Base-by-base conservation (phyloP, 306 rosid genomes). In the Sindora glabra region DNA sequence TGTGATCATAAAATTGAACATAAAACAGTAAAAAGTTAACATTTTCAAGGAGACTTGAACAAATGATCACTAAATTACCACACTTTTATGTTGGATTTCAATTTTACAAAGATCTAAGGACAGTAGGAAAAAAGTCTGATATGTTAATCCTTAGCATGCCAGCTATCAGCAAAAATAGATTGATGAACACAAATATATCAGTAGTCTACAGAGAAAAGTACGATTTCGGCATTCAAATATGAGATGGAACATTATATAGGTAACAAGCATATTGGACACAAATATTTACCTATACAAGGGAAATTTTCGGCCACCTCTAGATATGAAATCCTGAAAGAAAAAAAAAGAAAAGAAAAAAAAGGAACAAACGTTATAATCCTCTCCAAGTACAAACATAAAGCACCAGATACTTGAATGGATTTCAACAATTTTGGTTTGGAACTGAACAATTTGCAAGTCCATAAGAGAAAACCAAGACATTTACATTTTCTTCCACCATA, bases 301-400 rank as follows among this genome's bases (percentile, higher is more conserved):
- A 74, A 83, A 70, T 73, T 81, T 83, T 34, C 64, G 74, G 65
- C 90, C 94, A 58, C 96, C 96, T 68, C 98, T 80, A 38, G 77
- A 40, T 74, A 88, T 83, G 92, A 88, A 92, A 78, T 92, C 98
- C 98, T 88, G 88, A 57, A 60, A 47, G 63, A 16, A 77, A n/a
- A n/a, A n/a, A n/a, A n/a, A n/a, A n/a, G n/a, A n/a, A n/a, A n/a
- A n/a, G n/a, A n/a, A n/a, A n/a, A 64, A 58, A 4, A 4, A 6
- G 8, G 34, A 29, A 29, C 14, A 59, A 71, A 12, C n/a, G 5
- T 40, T 27, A 29, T 32, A 42, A 65, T 59, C 52, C 71, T 29
- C 48, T 36, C 59, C 42, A 10, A 21, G 22, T 7, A 19, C 34
- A 16, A 34, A 52, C 5, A 45, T 26, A 42, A 15, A 36, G 40